Base-by-base conservation (phyloP, 75 land plant genomes). In the Isoetes taiwanensis region DNA sequence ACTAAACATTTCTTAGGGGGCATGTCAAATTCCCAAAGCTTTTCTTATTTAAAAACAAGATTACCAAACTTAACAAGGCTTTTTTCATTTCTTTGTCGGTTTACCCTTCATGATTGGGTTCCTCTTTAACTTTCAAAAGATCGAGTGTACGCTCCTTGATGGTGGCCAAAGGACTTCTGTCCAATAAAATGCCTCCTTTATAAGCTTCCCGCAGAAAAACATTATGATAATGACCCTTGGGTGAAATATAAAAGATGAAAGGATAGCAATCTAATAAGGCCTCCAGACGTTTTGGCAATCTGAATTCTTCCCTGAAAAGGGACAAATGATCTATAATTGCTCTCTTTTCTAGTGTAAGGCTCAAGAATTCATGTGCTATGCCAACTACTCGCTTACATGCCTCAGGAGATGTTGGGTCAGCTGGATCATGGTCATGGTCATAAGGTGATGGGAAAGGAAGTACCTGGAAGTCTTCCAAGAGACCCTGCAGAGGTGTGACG, bases 391-490 rank as follows among this genome's bases (percentile, higher is more conserved):
- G n/a, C n/a, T n/a, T 68, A 41, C 67, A 65, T 0, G 87, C 87
- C 63, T 83, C 87, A 0, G 71, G 32, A 8, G 87, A 80, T 52
- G 80, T 66, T 61, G 77, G 29, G 46, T 80, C 87, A 37, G n/a
- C n/a, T n/a, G 77, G 72, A 10, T 70, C 76, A 5, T 75, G 70
- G 0, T 77, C 59, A 55, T 83, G 80, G 65, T 77, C 87, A 41
- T 83, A 83, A 0, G 87, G 84, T n/a, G 87, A 83, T 72, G 78
- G 77, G 34, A 80, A 83, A 0, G 87, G 84, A 23, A 83, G n/a
- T n/a, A n/a, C n/a, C n/a, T n/a, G n/a, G n/a, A n/a, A n/a, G n/a
- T n/a, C n/a, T n/a, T n/a, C n/a, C n/a, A n/a, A n/a, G n/a, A n/a
- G n/a, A 62, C 82, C 30, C 62, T 83, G 87, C 80, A 80, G 80